These are phyloP conservation scores for Chlorella sp. DNA, from an alignment of 139 green algal genomes.

Conservation along the genomic window DNA sequence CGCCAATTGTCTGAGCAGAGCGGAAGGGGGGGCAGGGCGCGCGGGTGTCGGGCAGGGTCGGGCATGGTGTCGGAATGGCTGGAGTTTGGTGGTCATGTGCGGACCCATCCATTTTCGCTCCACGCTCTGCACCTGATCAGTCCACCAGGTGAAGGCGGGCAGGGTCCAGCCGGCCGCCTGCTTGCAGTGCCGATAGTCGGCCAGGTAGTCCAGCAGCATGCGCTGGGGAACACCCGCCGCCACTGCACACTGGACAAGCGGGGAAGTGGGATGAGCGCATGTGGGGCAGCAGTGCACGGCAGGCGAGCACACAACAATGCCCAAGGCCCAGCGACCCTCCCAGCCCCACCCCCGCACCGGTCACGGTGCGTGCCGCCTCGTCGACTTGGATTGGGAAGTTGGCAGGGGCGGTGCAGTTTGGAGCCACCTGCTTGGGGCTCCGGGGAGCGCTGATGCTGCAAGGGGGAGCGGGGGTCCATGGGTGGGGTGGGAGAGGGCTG, in stretches of 20 bases:
- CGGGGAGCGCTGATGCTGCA: conserved; percentile 21
- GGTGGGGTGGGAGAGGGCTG: not conserved
- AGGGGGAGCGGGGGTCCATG: no score
- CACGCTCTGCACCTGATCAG: conserved; percentile 84
- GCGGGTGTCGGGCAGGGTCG: no score
- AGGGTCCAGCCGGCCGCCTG: conserved; percentile 75
- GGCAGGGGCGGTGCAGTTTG: not conserved
- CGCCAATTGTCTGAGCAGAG: conserved; percentile 87
- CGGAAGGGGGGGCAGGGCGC: not conserved
- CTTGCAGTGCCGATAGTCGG: conserved; percentile 61
- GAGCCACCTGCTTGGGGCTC: not conserved
- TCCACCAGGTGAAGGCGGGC: conserved; percentile 79
- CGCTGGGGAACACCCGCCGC: conserved; percentile 71
- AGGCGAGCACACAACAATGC: no score
- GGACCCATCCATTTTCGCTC: no score
- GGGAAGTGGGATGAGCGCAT: no score
- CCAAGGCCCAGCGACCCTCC: not conserved
- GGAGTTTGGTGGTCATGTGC: no score
- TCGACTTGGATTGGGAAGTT: conserved; percentile 53
- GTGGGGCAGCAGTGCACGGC: no score
- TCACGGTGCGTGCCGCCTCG: not conserved
- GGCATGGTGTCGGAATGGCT: no score
- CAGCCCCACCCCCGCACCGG: not conserved
- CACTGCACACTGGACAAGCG: conserved; percentile 40
- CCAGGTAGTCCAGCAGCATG: conserved; percentile 82